These are phyloP conservation scores for Picea mariana DNA, from an alignment of 83 land plant species.

Conservation along the genomic window DNA sequence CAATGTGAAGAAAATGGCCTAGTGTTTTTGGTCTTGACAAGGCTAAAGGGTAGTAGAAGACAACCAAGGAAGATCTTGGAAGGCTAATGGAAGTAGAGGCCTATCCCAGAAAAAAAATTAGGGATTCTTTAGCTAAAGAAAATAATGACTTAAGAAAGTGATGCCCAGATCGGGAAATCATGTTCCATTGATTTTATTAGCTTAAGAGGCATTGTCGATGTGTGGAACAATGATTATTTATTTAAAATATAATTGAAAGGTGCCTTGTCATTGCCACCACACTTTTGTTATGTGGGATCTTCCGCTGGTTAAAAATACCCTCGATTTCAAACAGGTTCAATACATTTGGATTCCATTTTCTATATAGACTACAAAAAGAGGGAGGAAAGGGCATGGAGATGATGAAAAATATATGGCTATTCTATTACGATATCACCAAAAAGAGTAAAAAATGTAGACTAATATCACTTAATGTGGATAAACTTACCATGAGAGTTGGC, in stretches of 20 bases:
- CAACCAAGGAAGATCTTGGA: too few species aligned
- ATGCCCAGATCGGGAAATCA: neutral
- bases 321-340: constrained; percentile 53
- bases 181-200: constrained; percentile 2
- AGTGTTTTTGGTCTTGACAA: too few species aligned
- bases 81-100: too few species aligned
- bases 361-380: constrained; percentile 52
- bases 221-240: constrained; percentile 48
- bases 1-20: too few species aligned
- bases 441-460: constrained; percentile 29
- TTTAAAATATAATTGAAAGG: constrained; percentile 46
- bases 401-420: constrained; percentile 42
- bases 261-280: constrained; percentile 16
- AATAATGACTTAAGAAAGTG: too few species aligned
- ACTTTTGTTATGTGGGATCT: constrained; percentile 27
- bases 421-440: constrained; percentile 52
- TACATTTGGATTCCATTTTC: constrained; percentile 59
- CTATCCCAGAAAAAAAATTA: too few species aligned
- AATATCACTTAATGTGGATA: constrained; percentile 16
- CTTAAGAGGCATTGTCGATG: constrained; percentile 47
- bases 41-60: too few species aligned
- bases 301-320: constrained; percentile 54
- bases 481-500: too few species aligned
- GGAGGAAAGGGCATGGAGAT: constrained; percentile 34
- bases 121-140: too few species aligned